Percentiles rank a stretch among this genome's conserved stretches.
phyloP scores from a whole-genome alignment of 208 protist genomes.

The Trypanosoma vivax region DNA sequence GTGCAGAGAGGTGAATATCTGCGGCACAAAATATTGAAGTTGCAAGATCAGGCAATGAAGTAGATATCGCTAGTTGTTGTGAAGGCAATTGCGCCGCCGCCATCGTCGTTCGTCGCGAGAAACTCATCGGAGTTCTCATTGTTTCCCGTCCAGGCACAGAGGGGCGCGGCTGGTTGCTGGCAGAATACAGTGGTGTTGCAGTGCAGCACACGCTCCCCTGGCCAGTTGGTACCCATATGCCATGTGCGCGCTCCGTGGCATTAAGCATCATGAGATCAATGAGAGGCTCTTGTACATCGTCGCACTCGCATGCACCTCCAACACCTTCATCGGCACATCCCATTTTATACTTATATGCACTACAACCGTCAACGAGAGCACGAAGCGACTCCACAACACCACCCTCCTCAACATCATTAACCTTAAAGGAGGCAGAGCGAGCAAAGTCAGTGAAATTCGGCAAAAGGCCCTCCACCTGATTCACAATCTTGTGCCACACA shows the following conservation, averaged over 20 bases:
- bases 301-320: background rate
- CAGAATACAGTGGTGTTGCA: constrained; percentile 11
- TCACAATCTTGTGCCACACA: constrained; percentile 21
- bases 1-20: constrained; percentile 13
- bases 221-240: constrained; percentile 15
- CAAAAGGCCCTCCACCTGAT: constrained; percentile 33
- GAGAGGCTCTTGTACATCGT: background rate
- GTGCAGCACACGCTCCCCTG: constrained; percentile 10
- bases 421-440: constrained; percentile 38
- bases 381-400: constrained; percentile 8
- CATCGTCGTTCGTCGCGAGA: background rate
- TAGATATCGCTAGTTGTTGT: background rate
- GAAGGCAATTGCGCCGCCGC: background rate
- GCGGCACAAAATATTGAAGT: background rate
- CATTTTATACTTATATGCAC: background rate
- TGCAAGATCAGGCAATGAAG: background rate
- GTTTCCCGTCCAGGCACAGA: too few relatives aligned
- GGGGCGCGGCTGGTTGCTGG: background rate
- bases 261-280: constrained; percentile 7
- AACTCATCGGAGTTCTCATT: background rate
- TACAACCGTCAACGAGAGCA: constrained; percentile 4
- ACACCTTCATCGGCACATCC: background rate
- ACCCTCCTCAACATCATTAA: constrained; percentile 21
- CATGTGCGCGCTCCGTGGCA: constrained; percentile 9
- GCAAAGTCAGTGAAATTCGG: constrained; percentile 48